These are phyloP conservation scores for Croton setiger DNA, from an alignment of 441 rosid genomes.

Conservation along the genomic window DNA sequence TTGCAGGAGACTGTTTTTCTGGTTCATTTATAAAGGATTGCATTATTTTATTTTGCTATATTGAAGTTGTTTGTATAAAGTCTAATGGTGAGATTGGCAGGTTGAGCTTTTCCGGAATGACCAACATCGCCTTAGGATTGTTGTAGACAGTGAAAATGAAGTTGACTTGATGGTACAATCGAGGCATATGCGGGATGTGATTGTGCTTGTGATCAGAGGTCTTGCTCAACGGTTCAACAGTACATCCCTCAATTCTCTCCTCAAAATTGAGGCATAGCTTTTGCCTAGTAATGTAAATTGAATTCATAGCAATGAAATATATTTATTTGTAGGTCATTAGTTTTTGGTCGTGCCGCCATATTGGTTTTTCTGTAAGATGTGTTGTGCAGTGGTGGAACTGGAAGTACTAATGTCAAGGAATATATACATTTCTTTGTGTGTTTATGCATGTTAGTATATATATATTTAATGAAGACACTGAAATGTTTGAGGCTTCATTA, in stretches of 20 bases:
- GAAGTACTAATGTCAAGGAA: not conserved
- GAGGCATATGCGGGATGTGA: constrained; percentile 70
- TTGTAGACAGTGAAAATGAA: constrained; percentile 84
- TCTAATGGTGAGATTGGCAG: constrained; percentile 31
- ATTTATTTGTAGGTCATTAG: constrained; percentile 8
- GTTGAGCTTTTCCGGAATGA: constrained; percentile 83
- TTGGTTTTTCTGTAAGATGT: constrained; percentile 5
- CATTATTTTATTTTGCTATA: not conserved
- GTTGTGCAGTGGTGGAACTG: constrained; percentile 11
- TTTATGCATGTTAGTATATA: constrained; percentile 10
- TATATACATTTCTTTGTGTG: not conserved
- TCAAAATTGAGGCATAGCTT: constrained; percentile 67
- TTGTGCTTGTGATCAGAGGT: constrained; percentile 83
- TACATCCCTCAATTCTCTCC: constrained; percentile 93
- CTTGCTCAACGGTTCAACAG: constrained; percentile 95
- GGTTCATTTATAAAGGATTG: not conserved
- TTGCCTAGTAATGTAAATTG: constrained; percentile 15
- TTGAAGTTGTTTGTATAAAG: not conserved
- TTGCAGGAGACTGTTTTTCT: not conserved
- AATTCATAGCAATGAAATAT: not conserved
- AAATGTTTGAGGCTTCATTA: not conserved
- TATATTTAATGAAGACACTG: constrained; percentile 2
- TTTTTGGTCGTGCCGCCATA: constrained; percentile 8
- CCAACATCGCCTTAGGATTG: constrained; percentile 76
- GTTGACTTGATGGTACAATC: constrained; percentile 83